Evolutionary conservation across 306 rosid species (phyloP), one percentile per base, ranked within the genome.

Genomic region (Trifolium dubium): DNA sequence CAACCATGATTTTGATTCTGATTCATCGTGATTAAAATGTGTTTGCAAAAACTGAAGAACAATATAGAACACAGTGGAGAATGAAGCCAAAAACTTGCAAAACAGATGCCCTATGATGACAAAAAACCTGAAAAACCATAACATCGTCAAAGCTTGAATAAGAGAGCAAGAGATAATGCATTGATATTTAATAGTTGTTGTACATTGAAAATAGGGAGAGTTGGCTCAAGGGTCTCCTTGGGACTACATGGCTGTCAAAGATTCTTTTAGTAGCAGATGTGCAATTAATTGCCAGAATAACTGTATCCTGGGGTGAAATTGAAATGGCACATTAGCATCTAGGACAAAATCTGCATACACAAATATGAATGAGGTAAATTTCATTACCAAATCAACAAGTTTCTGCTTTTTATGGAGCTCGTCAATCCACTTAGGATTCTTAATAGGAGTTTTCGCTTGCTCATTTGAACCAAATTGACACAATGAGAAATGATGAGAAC

Each of bases 261-360:
- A 49, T 68, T 9, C 64, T 79, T 75, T 80, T 86, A 66, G 97
- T 88, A 44, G 96, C 83, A 59, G 81, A 79, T 4, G 87, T 64
- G 81, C 93, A 82, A 77, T 94, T 94, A 76, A 94, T 85, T 65
- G 94, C 96, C 77, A 94, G 74, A 72, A 94, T 81, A 81, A 88
- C 85, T 23, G 83, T 80, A 73, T 92, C 95, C 97, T 94, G 90
- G 58, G 77, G 30, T 56, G 78, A 69, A 35, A 43, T 50, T 71
- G 72, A 55, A 78, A 76, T 75, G 58, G 71, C 6, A 10, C 40
- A 74, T 76, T 69, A 72, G 83, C 51, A 75, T 61, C 10, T 9
- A 58, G 67, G 65, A 51, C 30, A 73, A 39, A 76, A 64, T 66
- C 54, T 10, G 41, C 19, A 80, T 56, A 28, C 60, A 63, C 28